These are phyloP conservation scores for Urostyla sp. DNA, from an alignment of 73 alveolate genomes.

Conservation along the genomic window DNA sequence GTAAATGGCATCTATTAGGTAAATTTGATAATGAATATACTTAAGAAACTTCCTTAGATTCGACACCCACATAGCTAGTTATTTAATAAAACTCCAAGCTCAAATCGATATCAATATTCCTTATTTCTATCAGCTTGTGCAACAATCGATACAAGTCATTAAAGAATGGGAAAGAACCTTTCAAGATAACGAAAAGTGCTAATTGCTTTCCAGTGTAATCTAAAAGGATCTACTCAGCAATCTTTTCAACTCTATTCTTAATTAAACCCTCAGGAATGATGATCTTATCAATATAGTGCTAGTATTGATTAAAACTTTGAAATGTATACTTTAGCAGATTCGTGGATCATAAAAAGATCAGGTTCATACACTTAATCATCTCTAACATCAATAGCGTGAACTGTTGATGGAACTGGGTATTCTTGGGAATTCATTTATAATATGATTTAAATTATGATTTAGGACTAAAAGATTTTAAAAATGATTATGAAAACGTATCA, in stretches of 20 bases:
- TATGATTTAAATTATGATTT: too few relatives aligned
- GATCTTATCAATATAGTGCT: constrained; percentile 51
- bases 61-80: constrained; percentile 46
- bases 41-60: constrained; percentile 22
- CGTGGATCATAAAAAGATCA: constrained; percentile 24
- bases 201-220: constrained; percentile 51
- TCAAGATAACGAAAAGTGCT: constrained; percentile 66
- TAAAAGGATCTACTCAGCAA: constrained; percentile 56
- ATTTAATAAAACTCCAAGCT: constrained; percentile 51
- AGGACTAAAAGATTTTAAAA: too few relatives aligned
- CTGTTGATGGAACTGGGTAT: constrained; percentile 34
- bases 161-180: constrained; percentile 66
- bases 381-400: constrained; percentile 28
- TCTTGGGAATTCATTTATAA: too few relatives aligned
- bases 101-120: constrained; percentile 12
- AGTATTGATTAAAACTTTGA: background rate
- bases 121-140: constrained; percentile 51
- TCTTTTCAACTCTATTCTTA: constrained; percentile 52
- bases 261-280: constrained; percentile 70
- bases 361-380: constrained; percentile 12
- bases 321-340: background rate
- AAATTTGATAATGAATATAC: background rate
- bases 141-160: constrained; percentile 41
- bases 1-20: constrained; percentile 48
- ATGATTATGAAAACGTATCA: too few relatives aligned